Base-by-base conservation (phyloP, 1,284 basidiomycete genomes). In the Grifola frondosa region DNA sequence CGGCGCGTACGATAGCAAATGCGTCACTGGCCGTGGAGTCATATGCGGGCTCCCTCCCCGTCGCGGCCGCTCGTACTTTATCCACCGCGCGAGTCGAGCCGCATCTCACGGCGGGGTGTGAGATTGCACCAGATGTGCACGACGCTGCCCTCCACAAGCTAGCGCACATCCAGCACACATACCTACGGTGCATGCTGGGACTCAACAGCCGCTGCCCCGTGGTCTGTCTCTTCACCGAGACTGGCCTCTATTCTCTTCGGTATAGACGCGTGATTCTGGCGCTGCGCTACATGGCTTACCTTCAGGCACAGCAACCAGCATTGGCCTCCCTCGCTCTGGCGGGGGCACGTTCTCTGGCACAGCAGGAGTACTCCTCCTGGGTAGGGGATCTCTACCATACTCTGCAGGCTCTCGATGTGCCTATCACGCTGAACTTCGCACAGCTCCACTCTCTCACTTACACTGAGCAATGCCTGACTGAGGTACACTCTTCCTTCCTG, bases 161-260 rank as follows among this genome's bases (percentile, higher is more conserved):
- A 6, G 30, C 12, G 5, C 11, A 11, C 8, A 35, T 49, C 6
- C 48, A 49, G 24, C 24, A 30, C 13, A 5, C 15, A 3, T 46
- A 42, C 25, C 39, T 45, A 4, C 31, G 44, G 9, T 33, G 43
- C 4, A 13, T 42, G 5, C 39, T 49, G 17, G 43, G 48, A 12
- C 38, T 46, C 4, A 35, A 37, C 15, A 9, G 22, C 10, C 39
- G 30, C 15, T 41, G 30, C 15, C 6, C 25, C 5, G 15, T 30
- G 5, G 11, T 24, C 30, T 8, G 20, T 5, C 39, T 49, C 3
- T 44, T 24, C 39, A 37, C 42, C 3, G 44, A 49, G 25, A 49
- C 43, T 1, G 46, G 46, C 19, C 5, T 48, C 5, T 21, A 15
- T 9, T 43, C 43, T 6, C 19, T 49, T 4, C 23, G 9, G 13